Percentiles rank a stretch among this genome's conserved stretches.
Conservation (phyloP, 768 basidiomycete genomes). For the Inosperma sp. region DNA sequence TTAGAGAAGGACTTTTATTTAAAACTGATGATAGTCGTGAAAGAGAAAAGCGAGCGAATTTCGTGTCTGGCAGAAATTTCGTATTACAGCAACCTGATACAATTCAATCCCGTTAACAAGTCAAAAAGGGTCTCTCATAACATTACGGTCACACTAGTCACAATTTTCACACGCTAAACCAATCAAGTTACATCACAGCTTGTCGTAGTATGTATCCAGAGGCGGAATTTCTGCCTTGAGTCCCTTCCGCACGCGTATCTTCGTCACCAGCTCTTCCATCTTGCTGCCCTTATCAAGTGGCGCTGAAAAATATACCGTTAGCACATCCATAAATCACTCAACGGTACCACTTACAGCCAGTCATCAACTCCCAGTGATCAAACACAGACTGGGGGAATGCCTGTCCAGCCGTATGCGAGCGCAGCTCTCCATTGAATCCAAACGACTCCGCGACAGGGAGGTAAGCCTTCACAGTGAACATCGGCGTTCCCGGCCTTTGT, state of each 20-base stretch:
- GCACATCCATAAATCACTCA: constrained; percentile 3
- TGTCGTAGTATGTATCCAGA: constrained; percentile 92
- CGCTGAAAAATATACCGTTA: constrained; percentile 34
- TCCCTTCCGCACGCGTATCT: constrained; percentile 90
- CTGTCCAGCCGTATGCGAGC: constrained; percentile 89
- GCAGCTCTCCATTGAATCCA: constrained; percentile 96
- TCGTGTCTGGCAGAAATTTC: constrained; percentile 8
- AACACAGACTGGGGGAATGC: constrained; percentile 97
- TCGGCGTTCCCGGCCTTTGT: constrained; percentile 94
- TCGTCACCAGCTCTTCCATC: constrained; percentile 76
- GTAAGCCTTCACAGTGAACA: constrained; percentile 99
- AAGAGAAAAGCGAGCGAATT: constrained; percentile 13
- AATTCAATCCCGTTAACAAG: constrained; percentile 8
- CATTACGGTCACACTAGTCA: constrained; percentile 17
- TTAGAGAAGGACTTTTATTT: constrained; percentile 17
- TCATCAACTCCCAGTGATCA: constrained; percentile 89
- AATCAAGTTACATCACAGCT: constrained; percentile 50
- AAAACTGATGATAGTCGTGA: constrained; percentile 7
- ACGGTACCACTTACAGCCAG: constrained; percentile 53
- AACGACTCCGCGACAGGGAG: constrained; percentile 89
- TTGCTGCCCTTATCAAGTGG: constrained; percentile 89
- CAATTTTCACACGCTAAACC: constrained; percentile 18
- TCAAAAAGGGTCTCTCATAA: not conserved
- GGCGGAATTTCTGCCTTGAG: constrained; percentile 92
- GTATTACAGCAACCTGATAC: constrained; percentile 2